A percentile compares a stretch with the other conserved stretches of the same genome.
phyloP scores from a whole-genome alignment of 1,139 yeast genomes.

The Geotrichum bryndzae region DNA sequence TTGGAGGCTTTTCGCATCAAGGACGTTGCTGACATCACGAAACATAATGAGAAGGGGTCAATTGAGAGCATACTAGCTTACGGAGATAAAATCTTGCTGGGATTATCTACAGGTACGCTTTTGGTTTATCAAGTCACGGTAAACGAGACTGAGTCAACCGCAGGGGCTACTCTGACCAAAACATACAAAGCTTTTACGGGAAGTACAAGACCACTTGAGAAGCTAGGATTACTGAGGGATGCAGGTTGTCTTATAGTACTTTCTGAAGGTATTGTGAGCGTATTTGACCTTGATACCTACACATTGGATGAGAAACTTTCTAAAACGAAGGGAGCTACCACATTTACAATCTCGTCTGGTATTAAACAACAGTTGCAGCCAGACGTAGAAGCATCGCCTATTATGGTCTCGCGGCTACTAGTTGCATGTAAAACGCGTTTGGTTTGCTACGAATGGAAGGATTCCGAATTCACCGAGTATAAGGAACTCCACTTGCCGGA shows the following conservation, averaged over 20 bases:
- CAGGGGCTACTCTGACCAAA: conserved; percentile 16
- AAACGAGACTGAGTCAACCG: background rate
- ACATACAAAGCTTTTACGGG: conserved; percentile 20
- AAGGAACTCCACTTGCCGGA: conserved; percentile 37
- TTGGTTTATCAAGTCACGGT: conserved; percentile 22
- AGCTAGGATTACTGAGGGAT: conserved; percentile 35
- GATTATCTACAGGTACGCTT: conserved; percentile 26
- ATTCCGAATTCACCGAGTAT: conserved; percentile 30
- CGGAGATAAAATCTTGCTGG: conserved; percentile 29
- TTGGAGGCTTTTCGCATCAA: background rate
- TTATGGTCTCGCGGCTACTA: conserved; percentile 31
- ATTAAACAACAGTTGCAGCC: conserved; percentile 14
- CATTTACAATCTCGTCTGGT: conserved; percentile 30
- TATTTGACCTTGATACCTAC: conserved; percentile 34
- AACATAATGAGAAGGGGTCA: background rate
- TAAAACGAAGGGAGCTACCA: conserved; percentile 36
- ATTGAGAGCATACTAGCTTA: conserved; percentile 18
- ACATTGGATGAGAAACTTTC: conserved; percentile 32
- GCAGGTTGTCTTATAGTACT: conserved; percentile 35
- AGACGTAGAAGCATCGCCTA: background rate
- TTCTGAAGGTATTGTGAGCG: conserved; percentile 32
- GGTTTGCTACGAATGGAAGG: conserved; percentile 37
- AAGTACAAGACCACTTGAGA: conserved; percentile 27
- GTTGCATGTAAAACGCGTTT: conserved; percentile 35
- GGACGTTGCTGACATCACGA: background rate